phyloP scores from a whole-genome alignment of 495 filamentous ascomycete genomes.

The Neurospora sp. region DNA sequence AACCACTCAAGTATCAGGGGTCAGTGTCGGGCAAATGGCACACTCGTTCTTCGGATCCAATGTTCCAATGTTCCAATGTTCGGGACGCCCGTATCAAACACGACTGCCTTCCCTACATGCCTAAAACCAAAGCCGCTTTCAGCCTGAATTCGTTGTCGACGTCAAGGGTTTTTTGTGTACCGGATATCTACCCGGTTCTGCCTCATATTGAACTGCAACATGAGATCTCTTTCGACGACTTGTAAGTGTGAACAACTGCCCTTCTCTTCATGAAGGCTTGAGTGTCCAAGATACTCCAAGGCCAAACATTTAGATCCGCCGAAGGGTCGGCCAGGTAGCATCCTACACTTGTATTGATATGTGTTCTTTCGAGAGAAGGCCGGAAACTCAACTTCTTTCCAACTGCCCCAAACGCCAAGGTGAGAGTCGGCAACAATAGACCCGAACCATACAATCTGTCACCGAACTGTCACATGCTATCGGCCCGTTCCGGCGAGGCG shows the following conservation, averaged over 20 bases:
- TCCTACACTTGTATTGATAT: neutral
- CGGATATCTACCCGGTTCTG: neutral
- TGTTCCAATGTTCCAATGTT: neutral
- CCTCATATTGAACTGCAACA: neutral
- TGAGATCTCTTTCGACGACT: neutral
- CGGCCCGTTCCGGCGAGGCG: neutral
- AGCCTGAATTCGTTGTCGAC: neutral
- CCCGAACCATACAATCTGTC: neutral
- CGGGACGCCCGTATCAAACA: neutral
- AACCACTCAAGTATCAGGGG: neutral
- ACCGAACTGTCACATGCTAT: neutral
- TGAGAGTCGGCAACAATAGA: neutral
- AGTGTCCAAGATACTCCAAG: neutral
- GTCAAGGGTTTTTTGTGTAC: neutral
- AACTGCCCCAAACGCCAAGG: neutral
- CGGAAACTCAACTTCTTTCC: neutral
- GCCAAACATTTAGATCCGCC: neutral
- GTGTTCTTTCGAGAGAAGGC: neutral
- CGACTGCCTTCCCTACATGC: neutral
- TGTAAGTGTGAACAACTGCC: neutral
- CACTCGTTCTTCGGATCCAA: neutral
- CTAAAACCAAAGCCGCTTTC: neutral
- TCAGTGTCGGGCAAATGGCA: neutral
- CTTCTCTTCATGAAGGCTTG: neutral
- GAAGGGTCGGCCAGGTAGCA: neutral